Conservation (phyloP, 768 basidiomycete species). For the Suillus alpinus region DNA sequence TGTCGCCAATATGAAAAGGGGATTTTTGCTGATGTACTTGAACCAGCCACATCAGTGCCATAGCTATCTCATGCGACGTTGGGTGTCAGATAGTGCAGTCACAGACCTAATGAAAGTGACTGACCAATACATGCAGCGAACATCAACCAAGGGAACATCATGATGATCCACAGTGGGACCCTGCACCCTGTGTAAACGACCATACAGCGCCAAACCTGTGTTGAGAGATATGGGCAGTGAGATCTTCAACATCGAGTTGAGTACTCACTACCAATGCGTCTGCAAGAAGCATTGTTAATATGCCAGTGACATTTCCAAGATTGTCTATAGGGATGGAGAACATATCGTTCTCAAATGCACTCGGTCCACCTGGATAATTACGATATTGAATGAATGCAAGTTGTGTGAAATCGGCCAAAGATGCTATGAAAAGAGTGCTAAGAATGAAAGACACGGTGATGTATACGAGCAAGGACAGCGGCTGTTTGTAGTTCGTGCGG, state of each 20-base stretch:
- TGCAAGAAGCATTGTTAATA: conserved; percentile 11
- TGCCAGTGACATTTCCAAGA: conserved; percentile 11
- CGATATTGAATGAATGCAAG: conserved; percentile 31
- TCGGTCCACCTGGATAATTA: conserved; percentile 31
- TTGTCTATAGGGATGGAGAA: conserved; percentile 21
- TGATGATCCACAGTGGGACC: background rate
- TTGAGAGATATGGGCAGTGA: background rate
- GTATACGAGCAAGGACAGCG: conserved; percentile 1
- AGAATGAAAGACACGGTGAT: conserved; percentile 9
- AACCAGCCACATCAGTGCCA: background rate
- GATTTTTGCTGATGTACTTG: too few species aligned
- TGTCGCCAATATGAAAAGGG: too few species aligned
- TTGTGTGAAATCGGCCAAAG: conserved; percentile 21
- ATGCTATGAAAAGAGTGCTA: conserved; percentile 19
- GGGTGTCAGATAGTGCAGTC: background rate
- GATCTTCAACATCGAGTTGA: background rate
- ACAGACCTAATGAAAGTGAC: background rate
- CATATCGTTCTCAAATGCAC: conserved; percentile 15
- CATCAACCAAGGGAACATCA: background rate
- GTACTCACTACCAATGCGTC: conserved; percentile 17
- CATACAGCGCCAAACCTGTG: conserved; percentile 2
- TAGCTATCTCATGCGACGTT: background rate
- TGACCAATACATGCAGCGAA: background rate
- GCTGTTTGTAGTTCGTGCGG: background rate
- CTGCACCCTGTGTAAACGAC: background rate